A percentile compares a stretch with the other conserved stretches of the same genome.
Conservation (phyloP, 2,329 filamentous ascomycete genomes). For the Colletotrichum neosansevieriae region DNA sequence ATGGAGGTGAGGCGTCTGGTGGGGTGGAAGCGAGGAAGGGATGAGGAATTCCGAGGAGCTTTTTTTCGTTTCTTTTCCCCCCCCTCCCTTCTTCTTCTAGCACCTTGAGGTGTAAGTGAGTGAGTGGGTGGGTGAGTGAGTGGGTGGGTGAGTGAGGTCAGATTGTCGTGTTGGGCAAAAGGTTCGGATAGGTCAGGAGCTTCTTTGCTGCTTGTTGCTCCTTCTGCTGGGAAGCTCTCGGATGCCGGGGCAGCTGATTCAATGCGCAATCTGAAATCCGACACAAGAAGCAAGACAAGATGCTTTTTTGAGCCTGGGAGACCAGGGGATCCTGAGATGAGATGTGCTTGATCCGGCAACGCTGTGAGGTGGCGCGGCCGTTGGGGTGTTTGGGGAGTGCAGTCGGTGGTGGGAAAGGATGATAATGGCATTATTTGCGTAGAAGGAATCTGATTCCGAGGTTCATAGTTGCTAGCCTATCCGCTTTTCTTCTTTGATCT, state of each 20-base stretch:
- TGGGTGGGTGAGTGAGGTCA: constrained; percentile 1
- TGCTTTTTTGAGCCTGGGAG: constrained; percentile 6
- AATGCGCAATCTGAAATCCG: constrained; percentile 17
- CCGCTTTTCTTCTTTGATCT: constrained; percentile 1
- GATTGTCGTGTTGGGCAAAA: constrained; percentile 21
- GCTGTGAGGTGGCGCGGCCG: background rate
- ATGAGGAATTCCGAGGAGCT: constrained; percentile 4
- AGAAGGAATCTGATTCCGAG: constrained; percentile 19
- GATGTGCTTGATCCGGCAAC: constrained; percentile 5
- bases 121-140: background rate
- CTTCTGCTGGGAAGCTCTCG: constrained; percentile 13
- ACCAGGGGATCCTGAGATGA: constrained; percentile 5
- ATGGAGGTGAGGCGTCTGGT: constrained; percentile 19
- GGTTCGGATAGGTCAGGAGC: too few relatives aligned
- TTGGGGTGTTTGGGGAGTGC: constrained; percentile 4
- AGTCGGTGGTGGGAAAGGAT: background rate
- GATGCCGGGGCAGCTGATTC: constrained; percentile 14
- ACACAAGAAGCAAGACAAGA: constrained; percentile 4
- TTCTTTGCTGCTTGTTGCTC: background rate
- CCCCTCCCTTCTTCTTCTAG: too few relatives aligned
- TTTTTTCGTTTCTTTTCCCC: too few relatives aligned
- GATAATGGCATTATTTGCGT: constrained; percentile 37
- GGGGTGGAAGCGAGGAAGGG: constrained; percentile 11
- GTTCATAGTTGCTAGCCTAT: background rate
- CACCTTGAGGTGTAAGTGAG: background rate